A percentile compares a stretch with the other conserved stretches of the same genome.
These are phyloP conservation scores for Graphium sp. DNA, from an alignment of 2,329 filamentous ascomycete genomes.

Conservation along the genomic window DNA sequence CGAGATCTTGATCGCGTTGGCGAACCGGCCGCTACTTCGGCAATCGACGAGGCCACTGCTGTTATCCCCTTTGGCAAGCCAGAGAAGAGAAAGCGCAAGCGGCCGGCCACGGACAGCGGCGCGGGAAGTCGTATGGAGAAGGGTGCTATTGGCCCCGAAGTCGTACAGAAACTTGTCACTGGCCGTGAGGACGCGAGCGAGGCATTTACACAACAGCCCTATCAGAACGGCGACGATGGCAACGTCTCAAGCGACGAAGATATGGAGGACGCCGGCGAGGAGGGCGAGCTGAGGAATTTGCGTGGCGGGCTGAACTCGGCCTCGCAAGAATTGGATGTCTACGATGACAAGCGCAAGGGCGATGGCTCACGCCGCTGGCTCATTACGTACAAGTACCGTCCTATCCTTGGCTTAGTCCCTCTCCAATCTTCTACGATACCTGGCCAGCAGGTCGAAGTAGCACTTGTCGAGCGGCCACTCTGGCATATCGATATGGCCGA, in stretches of 20 bases:
- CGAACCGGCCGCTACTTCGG: constrained; percentile 6
- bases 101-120: constrained; percentile 26
- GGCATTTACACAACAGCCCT: constrained; percentile 5
- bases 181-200: constrained; percentile 4
- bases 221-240: constrained; percentile 16
- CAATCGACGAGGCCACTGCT: constrained; percentile 12
- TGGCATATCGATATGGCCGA: constrained; percentile 69
- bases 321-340: constrained; percentile 12
- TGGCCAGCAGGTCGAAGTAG: constrained; percentile 50
- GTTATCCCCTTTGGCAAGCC: constrained; percentile 9
- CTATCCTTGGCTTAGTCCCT: constrained; percentile 61
- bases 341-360: constrained; percentile 19
- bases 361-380: constrained; percentile 34
- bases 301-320: not conserved
- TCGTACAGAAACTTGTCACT: constrained; percentile 19
- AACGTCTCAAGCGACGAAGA: constrained; percentile 16
- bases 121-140: constrained; percentile 34
- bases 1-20: constrained; percentile 40
- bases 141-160: constrained; percentile 24
- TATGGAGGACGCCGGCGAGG: constrained; percentile 18
- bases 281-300: constrained; percentile 8
- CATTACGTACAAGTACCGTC: constrained; percentile 84
- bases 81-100: constrained; percentile 35
- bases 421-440: too few species aligned
- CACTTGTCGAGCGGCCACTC: constrained; percentile 70